Conservation (phyloP, 2,329 filamentous ascomycete species). For the Trichophyton rubrum region DNA sequence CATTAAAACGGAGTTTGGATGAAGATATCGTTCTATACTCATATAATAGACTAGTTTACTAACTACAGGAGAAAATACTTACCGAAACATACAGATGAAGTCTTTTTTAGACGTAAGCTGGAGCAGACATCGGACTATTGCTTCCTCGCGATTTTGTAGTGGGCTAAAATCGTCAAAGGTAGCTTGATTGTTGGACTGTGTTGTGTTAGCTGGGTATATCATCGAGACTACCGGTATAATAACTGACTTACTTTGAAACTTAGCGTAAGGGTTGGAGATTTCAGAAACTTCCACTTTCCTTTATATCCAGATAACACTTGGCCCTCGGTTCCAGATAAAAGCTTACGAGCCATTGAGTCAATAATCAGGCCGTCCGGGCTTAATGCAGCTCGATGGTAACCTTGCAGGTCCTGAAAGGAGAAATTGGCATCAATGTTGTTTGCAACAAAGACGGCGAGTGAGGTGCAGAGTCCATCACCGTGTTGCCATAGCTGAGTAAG, state of each 20-base stretch:
- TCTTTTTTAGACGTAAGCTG: background rate
- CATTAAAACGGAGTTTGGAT: background rate
- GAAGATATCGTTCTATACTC: background rate
- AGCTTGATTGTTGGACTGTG: background rate
- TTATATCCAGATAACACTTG: background rate
- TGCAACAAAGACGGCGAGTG: background rate
- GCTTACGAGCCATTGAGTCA: background rate
- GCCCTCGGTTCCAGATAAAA: background rate
- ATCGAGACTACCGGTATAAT: background rate
- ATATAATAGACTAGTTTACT: background rate
- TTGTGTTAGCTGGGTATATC: background rate
- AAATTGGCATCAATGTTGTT: background rate
- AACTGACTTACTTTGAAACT: background rate
- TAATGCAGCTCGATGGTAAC: background rate
- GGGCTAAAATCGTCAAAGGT: background rate
- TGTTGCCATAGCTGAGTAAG: background rate
- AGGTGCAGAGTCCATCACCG: background rate
- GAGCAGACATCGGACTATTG: background rate
- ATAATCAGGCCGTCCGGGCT: background rate
- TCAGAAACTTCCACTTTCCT: background rate
- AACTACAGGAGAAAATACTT: background rate
- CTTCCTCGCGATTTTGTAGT: background rate
- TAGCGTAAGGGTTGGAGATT: background rate
- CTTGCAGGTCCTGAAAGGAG: background rate
- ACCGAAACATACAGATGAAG: background rate